These are phyloP conservation scores for Microdochium nivale DNA, from an alignment of 2,329 filamentous ascomycete genomes.

Conservation along the genomic window DNA sequence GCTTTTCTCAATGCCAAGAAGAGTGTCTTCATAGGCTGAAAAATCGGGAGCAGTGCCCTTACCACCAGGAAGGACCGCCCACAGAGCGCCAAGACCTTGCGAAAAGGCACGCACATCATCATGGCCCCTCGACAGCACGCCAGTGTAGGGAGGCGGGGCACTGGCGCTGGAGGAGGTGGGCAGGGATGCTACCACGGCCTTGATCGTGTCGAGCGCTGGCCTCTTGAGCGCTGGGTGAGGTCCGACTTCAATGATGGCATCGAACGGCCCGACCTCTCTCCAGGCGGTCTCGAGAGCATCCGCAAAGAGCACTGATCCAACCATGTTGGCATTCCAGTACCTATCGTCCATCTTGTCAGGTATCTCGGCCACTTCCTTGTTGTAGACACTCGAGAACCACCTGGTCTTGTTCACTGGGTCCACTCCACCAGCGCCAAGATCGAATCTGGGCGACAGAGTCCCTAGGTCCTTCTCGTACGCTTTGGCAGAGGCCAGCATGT, in stretches of 20 bases:
- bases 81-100: no score
- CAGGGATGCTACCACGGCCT: background rate
- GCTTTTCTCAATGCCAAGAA: no score
- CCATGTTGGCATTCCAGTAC: constrained; percentile 17
- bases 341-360: constrained; percentile 2
- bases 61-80: no score
- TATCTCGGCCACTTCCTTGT: constrained; percentile 3
- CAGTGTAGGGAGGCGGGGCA: no score
- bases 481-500: constrained; percentile 30
- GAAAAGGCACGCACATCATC: no score
- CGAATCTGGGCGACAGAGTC: no score
- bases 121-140: no score
- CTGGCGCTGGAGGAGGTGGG: no score
- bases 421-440: no score
- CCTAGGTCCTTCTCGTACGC: constrained; percentile 4
- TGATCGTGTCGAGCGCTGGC: constrained; percentile 4
- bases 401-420: constrained; percentile 1
- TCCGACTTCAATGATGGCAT: constrained; percentile 16
- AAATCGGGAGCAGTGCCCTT: no score
- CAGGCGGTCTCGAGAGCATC: constrained; percentile 20
- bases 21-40: no score
- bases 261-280: constrained; percentile 5
- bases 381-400: constrained; percentile 15
- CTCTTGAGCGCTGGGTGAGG: constrained; percentile 21
- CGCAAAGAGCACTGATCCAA: constrained; percentile 13